Conservation (phyloP, 2,329 filamentous ascomycete genomes). For the Ramichloridium luteum region DNA sequence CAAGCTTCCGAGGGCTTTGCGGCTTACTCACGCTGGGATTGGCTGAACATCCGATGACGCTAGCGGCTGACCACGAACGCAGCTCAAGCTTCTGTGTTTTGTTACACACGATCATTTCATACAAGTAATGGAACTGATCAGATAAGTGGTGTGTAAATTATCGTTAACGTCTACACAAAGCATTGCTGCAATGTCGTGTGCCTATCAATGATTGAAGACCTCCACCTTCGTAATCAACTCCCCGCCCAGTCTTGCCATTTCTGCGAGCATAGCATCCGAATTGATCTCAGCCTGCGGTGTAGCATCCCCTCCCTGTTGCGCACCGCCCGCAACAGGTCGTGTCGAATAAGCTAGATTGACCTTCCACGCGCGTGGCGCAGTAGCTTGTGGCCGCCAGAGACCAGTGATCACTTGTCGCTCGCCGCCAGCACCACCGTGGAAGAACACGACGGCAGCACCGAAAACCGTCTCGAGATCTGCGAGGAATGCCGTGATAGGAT, state of each 20-base stretch:
- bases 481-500: slow-evolving; percentile 52
- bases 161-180: too few species aligned
- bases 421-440: slow-evolving; percentile 48
- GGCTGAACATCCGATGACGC: too few species aligned
- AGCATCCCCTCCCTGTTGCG: slow-evolving; percentile 28
- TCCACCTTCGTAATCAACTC: slow-evolving; percentile 57
- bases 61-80: too few species aligned
- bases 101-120: too few species aligned
- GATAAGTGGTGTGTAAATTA: too few species aligned
- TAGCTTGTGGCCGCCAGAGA: slow-evolving; percentile 49
- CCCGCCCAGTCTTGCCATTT: slow-evolving; percentile 54
- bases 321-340: slow-evolving; percentile 33
- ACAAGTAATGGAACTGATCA: too few species aligned
- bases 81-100: too few species aligned
- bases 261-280: slow-evolving; percentile 52
- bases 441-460: slow-evolving; percentile 62
- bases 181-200: too few species aligned
- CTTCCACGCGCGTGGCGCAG: slow-evolving; percentile 49
- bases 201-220: slow-evolving; percentile 12
- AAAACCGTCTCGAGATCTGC: slow-evolving; percentile 57
- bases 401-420: slow-evolving; percentile 49
- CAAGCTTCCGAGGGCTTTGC: too few species aligned
- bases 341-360: slow-evolving; percentile 59
- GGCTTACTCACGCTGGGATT: too few species aligned
- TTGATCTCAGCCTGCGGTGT: slow-evolving; percentile 52